Evolutionary conservation across 2,329 filamentous ascomycete species (phyloP), one percentile per base, ranked within the genome.

Genomic region (Neoascochyta sp.): DNA sequence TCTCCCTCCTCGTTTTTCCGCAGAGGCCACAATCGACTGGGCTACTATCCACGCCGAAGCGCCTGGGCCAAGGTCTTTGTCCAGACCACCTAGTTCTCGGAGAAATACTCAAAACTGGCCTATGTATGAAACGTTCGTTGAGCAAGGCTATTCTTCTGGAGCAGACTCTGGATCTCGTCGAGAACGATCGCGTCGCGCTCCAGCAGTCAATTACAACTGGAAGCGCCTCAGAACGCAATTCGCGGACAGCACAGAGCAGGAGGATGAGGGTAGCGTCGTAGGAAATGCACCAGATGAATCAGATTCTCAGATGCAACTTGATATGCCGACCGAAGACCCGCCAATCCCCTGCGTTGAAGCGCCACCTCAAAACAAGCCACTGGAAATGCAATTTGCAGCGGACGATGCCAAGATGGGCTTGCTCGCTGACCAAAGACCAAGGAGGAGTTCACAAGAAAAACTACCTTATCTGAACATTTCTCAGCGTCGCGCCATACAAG

Each of bases 131-230:
- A n/a, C n/a, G n/a, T n/a, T n/a, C n/a, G n/a, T n/a, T n/a, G 41
- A 47, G 5, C 23, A 38, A 3, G 43, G 47, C 8, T 42, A 45
- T 8, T 53, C 50, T 4, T 53, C 51, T 5, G 43, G 38, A 6
- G 28, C 36, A 12, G 47, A 55, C 9, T 45, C 42, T 11, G 36
- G 19, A 9, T 32, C 19, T 26, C 39, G 34, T 9, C 36, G 40
- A 12, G 38, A 34, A 14, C 50, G 51, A 14, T 39, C 47, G 6
- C 43, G 44, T 4, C 48, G 58, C n/a, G 38, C 43, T 4, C 41
- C 50, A 9, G 43, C 44, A 9, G 36, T 50, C 9, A 46, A 62
- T 10, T 61, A 61, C 15, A 52, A 43, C 2, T 56, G 42, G 47
- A 52, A 49, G 1, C 45, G 34, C 13, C 40, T 36, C 11, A 37